A percentile compares a stretch with the other conserved stretches of the same genome.
phyloP scores from a whole-genome alignment of 257 asterid species.

The Solanum boliviense region DNA sequence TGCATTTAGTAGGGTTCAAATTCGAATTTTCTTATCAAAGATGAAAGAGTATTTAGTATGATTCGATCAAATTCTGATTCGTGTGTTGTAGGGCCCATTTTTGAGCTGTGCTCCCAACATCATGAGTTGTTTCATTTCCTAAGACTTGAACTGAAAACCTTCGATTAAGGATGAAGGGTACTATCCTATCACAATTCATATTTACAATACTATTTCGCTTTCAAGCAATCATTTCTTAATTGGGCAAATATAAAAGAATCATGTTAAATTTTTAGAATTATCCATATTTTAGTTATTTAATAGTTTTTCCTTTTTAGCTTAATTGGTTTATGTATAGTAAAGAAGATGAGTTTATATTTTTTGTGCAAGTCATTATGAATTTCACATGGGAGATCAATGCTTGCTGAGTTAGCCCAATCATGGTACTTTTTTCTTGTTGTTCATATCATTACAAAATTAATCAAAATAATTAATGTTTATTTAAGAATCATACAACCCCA shows the following conservation, averaged over 20 bases:
- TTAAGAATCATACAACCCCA: background rate
- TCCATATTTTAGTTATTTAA: background rate
- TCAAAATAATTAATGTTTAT: background rate
- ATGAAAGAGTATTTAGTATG: background rate
- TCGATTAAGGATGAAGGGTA: background rate
- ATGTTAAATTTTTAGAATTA: background rate
- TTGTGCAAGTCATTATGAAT: background rate
- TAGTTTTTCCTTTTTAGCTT: background rate
- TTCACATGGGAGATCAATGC: background rate
- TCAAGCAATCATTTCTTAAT: background rate
- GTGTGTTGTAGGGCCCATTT: background rate
- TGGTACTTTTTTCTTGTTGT: background rate
- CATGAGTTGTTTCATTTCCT: background rate
- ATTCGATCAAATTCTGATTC: background rate
- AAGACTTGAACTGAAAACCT: too few species aligned
- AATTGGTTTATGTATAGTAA: background rate
- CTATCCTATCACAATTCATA: background rate
- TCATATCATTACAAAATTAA: background rate
- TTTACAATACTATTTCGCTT: background rate
- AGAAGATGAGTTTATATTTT: background rate
- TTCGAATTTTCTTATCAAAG: fast-evolving
- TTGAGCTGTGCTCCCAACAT: background rate
- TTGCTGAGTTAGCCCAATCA: background rate
- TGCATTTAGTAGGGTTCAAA: background rate
- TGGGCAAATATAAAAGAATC: background rate